These are phyloP conservation scores for Comarum palustre DNA, from an alignment of 306 rosid species.

Conservation along the genomic window DNA sequence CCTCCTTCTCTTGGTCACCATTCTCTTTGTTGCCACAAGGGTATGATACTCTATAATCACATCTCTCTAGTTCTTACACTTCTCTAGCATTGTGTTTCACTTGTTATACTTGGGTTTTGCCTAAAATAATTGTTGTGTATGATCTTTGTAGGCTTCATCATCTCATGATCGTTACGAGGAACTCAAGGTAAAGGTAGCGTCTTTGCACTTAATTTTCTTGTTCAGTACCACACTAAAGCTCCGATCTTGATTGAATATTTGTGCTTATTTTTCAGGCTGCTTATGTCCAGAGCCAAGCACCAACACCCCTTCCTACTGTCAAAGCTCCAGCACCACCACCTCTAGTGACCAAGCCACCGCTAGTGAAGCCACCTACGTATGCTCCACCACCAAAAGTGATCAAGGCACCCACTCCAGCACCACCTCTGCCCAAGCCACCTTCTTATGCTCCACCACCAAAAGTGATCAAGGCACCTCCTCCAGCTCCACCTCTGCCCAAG, in stretches of 20 bases:
- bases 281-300: conserved; percentile 23
- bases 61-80: not conserved
- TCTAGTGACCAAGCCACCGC: conserved; percentile 13
- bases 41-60: conserved; percentile 16
- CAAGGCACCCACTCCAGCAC: conserved; percentile 11
- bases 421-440: conserved; percentile 26
- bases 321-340: conserved; percentile 17
- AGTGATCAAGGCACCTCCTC: conserved; percentile 9
- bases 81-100: not conserved
- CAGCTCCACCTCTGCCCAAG: conserved; percentile 4
- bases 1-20: conserved; percentile 36
- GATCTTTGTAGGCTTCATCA: conserved; percentile 35
- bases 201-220: not conserved
- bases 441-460: conserved; percentile 17
- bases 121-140: conserved; percentile 14
- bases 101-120: not conserved
- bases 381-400: conserved; percentile 13
- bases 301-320: not conserved
- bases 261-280: conserved; percentile 28
- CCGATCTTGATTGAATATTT: not conserved
- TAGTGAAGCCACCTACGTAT: conserved; percentile 30
- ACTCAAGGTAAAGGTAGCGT: conserved; percentile 32
- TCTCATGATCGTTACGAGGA: conserved; percentile 32
- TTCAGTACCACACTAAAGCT: not conserved
- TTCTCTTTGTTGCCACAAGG: conserved; percentile 39